A percentile compares a stretch with the other conserved stretches of the same genome.
Evolutionary conservation across 192 early-diverging fungal species (phyloP).

Genomic region (Coemansia sp.): DNA sequence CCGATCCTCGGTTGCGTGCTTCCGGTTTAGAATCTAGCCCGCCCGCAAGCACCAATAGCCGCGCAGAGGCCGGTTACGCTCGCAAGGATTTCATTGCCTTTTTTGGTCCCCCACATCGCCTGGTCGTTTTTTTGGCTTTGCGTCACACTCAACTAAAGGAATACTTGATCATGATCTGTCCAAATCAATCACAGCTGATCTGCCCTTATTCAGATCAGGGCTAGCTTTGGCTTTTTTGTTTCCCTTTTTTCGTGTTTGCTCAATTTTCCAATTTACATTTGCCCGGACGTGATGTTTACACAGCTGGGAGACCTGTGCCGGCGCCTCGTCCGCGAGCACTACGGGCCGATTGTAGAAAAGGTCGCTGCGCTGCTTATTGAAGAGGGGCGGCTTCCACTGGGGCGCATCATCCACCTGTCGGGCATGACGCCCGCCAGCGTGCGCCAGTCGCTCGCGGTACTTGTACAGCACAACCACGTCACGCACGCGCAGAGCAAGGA

Average conservation of each 20-base stretch:
- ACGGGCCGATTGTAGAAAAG: constrained; percentile 72
- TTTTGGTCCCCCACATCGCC: no score
- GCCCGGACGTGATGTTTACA: constrained; percentile 33
- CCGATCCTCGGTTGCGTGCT: not conserved
- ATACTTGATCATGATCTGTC: not conserved
- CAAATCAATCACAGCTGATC: not conserved
- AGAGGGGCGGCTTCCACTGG: constrained; percentile 67
- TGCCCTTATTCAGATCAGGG: not conserved
- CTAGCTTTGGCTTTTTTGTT: not conserved
- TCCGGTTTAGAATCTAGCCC: no score
- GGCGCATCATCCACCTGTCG: constrained; percentile 51
- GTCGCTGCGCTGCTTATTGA: constrained; percentile 29
- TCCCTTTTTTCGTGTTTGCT: not conserved
- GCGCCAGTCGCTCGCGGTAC: constrained; percentile 71
- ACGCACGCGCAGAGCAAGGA: constrained; percentile 68
- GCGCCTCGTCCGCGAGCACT: constrained; percentile 69
- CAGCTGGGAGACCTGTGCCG: constrained; percentile 40
- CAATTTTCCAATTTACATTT: not conserved
- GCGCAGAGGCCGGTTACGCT: not conserved
- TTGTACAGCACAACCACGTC: constrained; percentile 85
- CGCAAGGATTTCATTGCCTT: no score
- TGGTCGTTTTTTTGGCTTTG: no score
- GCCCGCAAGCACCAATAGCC: no score
- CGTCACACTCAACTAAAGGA: no score
- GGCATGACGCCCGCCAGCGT: constrained; percentile 54